Evolutionary conservation across 805 yeast species (phyloP).

Genomic region (Scheffersomyces lignosus): DNA sequence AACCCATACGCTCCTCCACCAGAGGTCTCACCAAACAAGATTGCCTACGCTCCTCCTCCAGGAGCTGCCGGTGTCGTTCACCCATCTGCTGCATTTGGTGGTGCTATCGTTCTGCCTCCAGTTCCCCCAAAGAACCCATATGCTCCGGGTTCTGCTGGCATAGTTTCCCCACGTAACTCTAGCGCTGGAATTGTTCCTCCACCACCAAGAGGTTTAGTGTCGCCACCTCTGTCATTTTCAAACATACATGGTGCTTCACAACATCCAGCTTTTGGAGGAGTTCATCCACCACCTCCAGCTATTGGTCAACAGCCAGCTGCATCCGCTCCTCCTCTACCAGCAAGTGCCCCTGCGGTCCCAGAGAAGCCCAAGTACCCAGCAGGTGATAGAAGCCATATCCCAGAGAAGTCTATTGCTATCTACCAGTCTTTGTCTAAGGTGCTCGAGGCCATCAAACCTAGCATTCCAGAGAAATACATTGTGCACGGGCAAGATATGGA

Average conservation of each 20-base stretch:
- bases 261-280: slow-evolving; percentile 9
- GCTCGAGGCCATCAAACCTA: slow-evolving; percentile 64
- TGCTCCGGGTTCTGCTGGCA: slow-evolving; percentile 25
- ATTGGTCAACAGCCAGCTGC: slow-evolving; percentile 16
- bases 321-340: slow-evolving; percentile 19
- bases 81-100: slow-evolving; percentile 11
- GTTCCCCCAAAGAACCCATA: slow-evolving; percentile 38
- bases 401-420: slow-evolving; percentile 58
- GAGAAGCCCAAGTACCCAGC: slow-evolving; percentile 42
- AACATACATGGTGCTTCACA: slow-evolving; percentile 20
- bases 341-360: slow-evolving; percentile 4
- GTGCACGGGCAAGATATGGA: slow-evolving; percentile 80
- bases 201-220: neutral
- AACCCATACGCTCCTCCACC: slow-evolving; percentile 26
- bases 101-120: too few species aligned
- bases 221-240: neutral
- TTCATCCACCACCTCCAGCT: slow-evolving; percentile 12
- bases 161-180: slow-evolving; percentile 1
- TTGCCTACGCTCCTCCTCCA: slow-evolving; percentile 35
- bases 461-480: slow-evolving; percentile 69
- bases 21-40: slow-evolving; percentile 12
- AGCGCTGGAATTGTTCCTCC: slow-evolving; percentile 8
- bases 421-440: slow-evolving; percentile 54
- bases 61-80: slow-evolving; percentile 9
- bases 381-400: slow-evolving; percentile 71